phyloP scores from a whole-genome alignment of 306 rosid species.

The Fagus crenata region DNA sequence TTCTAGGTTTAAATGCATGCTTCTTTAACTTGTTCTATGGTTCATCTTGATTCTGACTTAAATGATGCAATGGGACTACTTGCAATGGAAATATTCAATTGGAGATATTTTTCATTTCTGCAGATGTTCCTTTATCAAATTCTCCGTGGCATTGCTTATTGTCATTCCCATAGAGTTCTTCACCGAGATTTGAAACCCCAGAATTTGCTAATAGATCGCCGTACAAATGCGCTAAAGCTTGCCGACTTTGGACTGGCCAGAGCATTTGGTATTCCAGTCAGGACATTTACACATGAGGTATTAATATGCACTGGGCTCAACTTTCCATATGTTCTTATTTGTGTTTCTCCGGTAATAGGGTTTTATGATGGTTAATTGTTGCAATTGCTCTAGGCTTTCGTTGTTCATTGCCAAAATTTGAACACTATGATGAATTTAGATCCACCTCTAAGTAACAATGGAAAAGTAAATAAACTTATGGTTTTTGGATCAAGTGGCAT shows the following conservation, averaged over 20 bases:
- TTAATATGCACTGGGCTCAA: constrained; percentile 13
- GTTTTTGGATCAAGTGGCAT: not conserved
- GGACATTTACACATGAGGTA: constrained; percentile 99
- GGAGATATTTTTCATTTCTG: constrained; percentile 38
- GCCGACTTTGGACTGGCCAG: constrained; percentile 99
- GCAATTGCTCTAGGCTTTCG: not conserved
- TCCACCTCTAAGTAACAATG: not conserved
- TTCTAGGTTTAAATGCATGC: constrained; percentile 7
- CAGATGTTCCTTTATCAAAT: constrained; percentile 98
- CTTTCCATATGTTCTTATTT: constrained; percentile 14
- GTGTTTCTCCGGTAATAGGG: not conserved
- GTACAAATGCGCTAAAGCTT: constrained; percentile 89
- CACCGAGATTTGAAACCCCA: constrained; percentile 99
- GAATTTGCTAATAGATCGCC: constrained; percentile 92
- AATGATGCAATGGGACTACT: constrained; percentile 16
- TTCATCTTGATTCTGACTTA: constrained; percentile 21
- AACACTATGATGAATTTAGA: not conserved
- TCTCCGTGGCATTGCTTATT: constrained; percentile 98
- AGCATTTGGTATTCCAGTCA: constrained; percentile 99
- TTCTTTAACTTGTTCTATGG: constrained; percentile 4
- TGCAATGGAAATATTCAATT: constrained; percentile 31
- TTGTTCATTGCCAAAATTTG: not conserved
- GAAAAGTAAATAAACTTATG: not conserved
- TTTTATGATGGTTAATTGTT: not conserved
- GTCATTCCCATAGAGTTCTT: constrained; percentile 99